Conservation (phyloP, 208 protist species). For the Leishmania gerbilli region DNA sequence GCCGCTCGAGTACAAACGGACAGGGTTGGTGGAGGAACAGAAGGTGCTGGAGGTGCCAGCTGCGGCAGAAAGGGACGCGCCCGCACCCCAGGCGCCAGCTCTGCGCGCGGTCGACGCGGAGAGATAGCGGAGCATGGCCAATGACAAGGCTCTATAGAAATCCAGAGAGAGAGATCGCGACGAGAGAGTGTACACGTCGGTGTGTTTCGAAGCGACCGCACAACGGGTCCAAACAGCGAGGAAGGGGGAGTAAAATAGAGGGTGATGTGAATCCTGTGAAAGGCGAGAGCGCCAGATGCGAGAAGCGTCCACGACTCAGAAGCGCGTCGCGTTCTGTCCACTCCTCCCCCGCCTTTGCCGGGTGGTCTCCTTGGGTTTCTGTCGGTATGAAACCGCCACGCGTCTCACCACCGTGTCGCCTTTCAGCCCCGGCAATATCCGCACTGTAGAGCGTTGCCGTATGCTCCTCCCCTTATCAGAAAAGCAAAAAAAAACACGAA, state of each 20-base stretch:
- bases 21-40: slow-evolving; percentile 11
- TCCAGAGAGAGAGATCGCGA: not conserved
- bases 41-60: slow-evolving; percentile 15
- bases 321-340: not conserved
- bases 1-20: slow-evolving; percentile 47
- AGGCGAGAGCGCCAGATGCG: not conserved
- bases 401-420: not conserved
- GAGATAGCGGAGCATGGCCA: slow-evolving; percentile 24
- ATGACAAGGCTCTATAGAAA: not conserved
- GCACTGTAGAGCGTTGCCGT: not conserved
- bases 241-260: not conserved
- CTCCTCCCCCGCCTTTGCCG: not conserved
- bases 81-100: not conserved
- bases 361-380: not conserved
- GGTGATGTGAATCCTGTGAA: not conserved
- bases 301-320: not conserved
- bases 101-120: slow-evolving; percentile 14
- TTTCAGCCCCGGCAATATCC: not conserved
- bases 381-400: not conserved
- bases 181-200: not conserved
- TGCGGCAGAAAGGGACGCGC: not conserved
- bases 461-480: not conserved
- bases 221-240: not conserved
- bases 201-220: not conserved
- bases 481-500: not conserved